A percentile compares a stretch with the other conserved stretches of the same genome.
phyloP scores from a whole-genome alignment of 495 filamentous ascomycete genomes.

The Lasiosphaeria miniovina region DNA sequence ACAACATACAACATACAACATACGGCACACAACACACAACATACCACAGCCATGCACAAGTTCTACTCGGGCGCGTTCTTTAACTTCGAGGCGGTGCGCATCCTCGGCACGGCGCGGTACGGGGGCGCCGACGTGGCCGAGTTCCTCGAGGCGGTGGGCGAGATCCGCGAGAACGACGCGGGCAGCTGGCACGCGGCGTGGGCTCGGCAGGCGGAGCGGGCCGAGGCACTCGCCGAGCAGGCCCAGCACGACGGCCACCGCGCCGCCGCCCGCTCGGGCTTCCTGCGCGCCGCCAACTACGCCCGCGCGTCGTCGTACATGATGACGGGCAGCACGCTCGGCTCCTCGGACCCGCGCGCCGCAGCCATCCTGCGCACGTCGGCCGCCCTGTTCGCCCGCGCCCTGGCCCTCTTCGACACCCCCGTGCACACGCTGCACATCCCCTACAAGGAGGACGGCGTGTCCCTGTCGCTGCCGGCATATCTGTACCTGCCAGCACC shows the following conservation, averaged over 20 bases:
- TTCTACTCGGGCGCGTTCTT: constrained; percentile 29
- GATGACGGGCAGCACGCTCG: constrained; percentile 16
- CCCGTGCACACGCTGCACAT: constrained; percentile 30
- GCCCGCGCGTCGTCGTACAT: constrained; percentile 37
- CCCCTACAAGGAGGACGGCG: constrained; percentile 33
- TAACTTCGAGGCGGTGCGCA: constrained; percentile 47
- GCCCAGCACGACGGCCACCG: constrained; percentile 22
- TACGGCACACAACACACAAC: too few species aligned
- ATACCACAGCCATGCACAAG: constrained; percentile 8
- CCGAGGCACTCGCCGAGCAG: constrained; percentile 34
- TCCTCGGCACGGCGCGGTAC: constrained; percentile 37
- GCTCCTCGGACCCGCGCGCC: constrained; percentile 14
- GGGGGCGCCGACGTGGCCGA: constrained; percentile 44
- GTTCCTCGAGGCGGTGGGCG: constrained; percentile 32
- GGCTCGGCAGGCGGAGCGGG: constrained; percentile 23
- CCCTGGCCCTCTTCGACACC: constrained; percentile 16
- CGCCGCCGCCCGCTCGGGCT: constrained; percentile 29
- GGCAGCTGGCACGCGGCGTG: constrained; percentile 41
- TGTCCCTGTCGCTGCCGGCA: constrained; percentile 26
- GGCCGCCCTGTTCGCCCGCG: constrained; percentile 25
- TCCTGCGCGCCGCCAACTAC: constrained; percentile 44
- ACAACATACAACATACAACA: too few species aligned
- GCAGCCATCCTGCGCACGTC: constrained; percentile 16
- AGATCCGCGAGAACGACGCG: constrained; percentile 40
- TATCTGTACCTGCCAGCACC: constrained; percentile 40